These are phyloP conservation scores for Didymella sp. DNA, from an alignment of 2,329 filamentous ascomycete genomes.

Conservation along the genomic window DNA sequence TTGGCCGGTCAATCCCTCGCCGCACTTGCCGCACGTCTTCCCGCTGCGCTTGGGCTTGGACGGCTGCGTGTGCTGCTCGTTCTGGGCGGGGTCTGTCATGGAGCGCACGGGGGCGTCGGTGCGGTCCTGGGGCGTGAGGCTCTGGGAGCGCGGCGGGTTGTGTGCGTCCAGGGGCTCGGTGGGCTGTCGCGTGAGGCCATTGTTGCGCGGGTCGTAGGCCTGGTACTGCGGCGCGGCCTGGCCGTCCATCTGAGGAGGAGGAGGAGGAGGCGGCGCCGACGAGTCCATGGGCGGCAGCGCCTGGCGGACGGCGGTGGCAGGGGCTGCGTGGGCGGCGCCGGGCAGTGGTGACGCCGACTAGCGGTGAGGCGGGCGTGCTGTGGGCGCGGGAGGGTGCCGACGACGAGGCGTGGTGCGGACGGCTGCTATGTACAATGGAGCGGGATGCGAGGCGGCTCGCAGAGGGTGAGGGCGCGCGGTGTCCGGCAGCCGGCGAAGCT, in stretches of 20 bases:
- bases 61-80: conserved; percentile 26
- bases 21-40: conserved; percentile 78
- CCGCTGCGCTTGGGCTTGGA: conserved; percentile 42
- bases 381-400: not conserved
- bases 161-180: conserved; percentile 40
- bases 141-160: conserved; percentile 24
- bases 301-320: conserved; percentile 6
- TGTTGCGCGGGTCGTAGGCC: conserved; percentile 41
- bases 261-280: conserved; percentile 47
- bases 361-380: conserved; percentile 1
- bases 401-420: not conserved
- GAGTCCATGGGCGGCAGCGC: conserved; percentile 36
- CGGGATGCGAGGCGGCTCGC: not conserved
- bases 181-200: conserved; percentile 41
- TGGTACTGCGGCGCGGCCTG: conserved; percentile 38
- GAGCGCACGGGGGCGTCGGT: conserved; percentile 34
- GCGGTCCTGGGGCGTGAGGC: conserved; percentile 34
- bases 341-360: not conserved
- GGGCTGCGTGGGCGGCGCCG: conserved; percentile 15
- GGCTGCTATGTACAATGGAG: conserved; percentile 5
- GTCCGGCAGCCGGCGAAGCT: conserved; percentile 8
- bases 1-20: conserved; percentile 86
- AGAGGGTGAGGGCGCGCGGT: not conserved
- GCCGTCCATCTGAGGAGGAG: conserved; percentile 44
- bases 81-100: conserved; percentile 40